phyloP scores from a whole-genome alignment of 208 protist species.

The Entamoeba moshkovskii region DNA sequence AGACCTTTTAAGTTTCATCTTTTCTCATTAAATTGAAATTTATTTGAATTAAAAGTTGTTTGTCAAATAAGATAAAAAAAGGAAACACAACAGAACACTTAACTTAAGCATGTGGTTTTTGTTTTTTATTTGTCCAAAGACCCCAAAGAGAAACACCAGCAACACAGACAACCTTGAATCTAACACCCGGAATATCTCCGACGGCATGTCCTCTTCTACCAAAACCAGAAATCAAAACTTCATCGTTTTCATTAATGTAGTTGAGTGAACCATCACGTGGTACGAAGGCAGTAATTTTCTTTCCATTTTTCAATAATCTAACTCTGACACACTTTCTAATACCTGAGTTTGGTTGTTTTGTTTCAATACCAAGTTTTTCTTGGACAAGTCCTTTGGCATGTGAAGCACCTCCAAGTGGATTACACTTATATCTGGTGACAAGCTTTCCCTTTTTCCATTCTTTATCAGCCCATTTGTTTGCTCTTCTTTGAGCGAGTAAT shows the following conservation, averaged over 20 bases:
- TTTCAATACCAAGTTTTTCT: slow-evolving; percentile 71
- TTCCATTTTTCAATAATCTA: slow-evolving; percentile 99
- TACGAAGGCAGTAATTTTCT: slow-evolving; percentile 98
- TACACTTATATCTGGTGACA: slow-evolving; percentile 75
- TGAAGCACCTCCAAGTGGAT: slow-evolving; percentile 87
- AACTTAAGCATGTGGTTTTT: too few species aligned
- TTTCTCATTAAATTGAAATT: too few species aligned
- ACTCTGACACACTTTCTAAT: slow-evolving; percentile 99
- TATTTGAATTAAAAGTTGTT: too few species aligned
- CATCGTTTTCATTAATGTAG: slow-evolving; percentile 96
- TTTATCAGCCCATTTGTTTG: slow-evolving; percentile 87
- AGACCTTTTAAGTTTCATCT: too few species aligned
- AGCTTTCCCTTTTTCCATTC: slow-evolving; percentile 87
- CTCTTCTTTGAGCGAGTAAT: slow-evolving; percentile 67
- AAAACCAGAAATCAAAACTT: slow-evolving; percentile 94
- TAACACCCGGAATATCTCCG: slow-evolving; percentile 98
- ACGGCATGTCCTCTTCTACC: slow-evolving; percentile 92
- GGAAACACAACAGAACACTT: too few species aligned
- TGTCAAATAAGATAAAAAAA: too few species aligned
- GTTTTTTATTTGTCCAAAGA: too few species aligned
- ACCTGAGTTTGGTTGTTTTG: slow-evolving; percentile 99
- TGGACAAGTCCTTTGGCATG: slow-evolving; percentile 92
- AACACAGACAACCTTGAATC: slow-evolving; percentile 95
- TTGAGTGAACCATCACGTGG: slow-evolving; percentile 94
- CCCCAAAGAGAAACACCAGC: too few species aligned